Percentiles rank a stretch among this genome's conserved stretches.
phyloP scores from a whole-genome alignment of 352 stramenopile genomes.

The Globisporangium okanoganense region DNA sequence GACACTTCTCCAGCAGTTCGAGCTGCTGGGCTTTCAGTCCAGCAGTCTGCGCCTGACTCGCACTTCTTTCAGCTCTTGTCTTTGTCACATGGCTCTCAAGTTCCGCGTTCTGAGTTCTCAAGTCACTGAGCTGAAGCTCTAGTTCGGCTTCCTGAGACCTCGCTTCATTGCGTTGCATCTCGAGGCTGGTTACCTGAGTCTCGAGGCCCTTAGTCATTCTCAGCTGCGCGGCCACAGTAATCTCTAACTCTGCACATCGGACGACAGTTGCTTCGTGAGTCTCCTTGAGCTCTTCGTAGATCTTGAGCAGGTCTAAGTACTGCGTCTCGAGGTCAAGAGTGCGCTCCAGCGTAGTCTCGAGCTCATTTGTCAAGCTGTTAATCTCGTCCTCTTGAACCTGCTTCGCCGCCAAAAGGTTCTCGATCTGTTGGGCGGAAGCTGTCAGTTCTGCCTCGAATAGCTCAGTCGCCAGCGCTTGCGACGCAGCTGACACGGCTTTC shows the following conservation, averaged over 20 bases:
- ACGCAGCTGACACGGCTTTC: neutral
- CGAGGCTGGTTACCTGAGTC: neutral
- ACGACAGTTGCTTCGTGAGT: neutral
- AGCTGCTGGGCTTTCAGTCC: neutral
- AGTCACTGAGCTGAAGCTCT: neutral
- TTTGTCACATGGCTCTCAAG: neutral
- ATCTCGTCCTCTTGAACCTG: neutral
- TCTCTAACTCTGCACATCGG: neutral
- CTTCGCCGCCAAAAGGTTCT: neutral
- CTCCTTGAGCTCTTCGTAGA: neutral
- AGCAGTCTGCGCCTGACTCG: neutral
- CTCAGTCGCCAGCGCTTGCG: neutral
- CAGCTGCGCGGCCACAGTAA: neutral
- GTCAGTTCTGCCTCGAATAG: neutral
- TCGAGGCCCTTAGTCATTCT: neutral
- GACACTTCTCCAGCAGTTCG: conserved; percentile 2
- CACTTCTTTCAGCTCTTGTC: neutral
- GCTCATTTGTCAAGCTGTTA: neutral
- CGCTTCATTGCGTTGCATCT: neutral
- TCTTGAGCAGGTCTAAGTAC: neutral
- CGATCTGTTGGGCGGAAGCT: neutral
- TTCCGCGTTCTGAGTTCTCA: neutral
- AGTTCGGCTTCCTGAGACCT: neutral
- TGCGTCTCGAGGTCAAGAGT: neutral
- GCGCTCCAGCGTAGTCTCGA: neutral